These are phyloP conservation scores for Stachybotrys echinatus DNA, from an alignment of 2,329 filamentous ascomycete genomes.

Conservation along the genomic window DNA sequence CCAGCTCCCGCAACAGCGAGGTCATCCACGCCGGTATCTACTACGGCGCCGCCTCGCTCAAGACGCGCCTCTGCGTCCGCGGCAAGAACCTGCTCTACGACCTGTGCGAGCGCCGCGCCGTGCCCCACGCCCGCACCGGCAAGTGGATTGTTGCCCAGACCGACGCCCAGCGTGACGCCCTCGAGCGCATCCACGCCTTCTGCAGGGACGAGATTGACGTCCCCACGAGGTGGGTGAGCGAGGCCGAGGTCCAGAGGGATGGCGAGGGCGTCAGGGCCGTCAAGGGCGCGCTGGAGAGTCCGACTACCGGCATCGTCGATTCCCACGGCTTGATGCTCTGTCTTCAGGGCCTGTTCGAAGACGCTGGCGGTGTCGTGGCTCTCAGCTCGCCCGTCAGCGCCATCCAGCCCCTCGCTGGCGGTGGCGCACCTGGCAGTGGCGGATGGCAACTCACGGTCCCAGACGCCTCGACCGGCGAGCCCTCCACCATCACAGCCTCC, in stretches of 20 bases:
- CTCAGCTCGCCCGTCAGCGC: constrained; percentile 60
- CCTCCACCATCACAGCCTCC: constrained; percentile 62
- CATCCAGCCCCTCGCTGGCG: constrained; percentile 44
- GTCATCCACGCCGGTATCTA: constrained; percentile 96
- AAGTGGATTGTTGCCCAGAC: constrained; percentile 97
- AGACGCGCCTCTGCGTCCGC: constrained; percentile 74
- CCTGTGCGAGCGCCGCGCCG: constrained; percentile 61
- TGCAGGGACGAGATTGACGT: constrained; percentile 43
- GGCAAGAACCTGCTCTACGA: constrained; percentile 75
- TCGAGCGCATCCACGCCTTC: constrained; percentile 44
- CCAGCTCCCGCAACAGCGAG: constrained; percentile 86
- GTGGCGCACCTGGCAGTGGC: constrained; percentile 32
- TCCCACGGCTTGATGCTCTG: constrained; percentile 79
- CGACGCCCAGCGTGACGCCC: constrained; percentile 59
- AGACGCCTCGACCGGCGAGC: constrained; percentile 40
- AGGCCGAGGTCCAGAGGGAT: constrained; percentile 52
- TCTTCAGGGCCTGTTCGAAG: constrained; percentile 71
- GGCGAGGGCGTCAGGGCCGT: constrained; percentile 74
- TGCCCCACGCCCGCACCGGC: constrained; percentile 70
- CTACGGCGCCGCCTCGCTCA: constrained; percentile 72
- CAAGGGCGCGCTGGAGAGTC: constrained; percentile 73
- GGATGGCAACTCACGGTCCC: constrained; percentile 67
- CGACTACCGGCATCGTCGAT: constrained; percentile 86
- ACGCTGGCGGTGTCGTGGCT: constrained; percentile 69
- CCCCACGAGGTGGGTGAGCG: constrained; percentile 65